These are phyloP conservation scores for Apophysomyces elegans DNA, from an alignment of 371 early-diverging fungal genomes.

Conservation along the genomic window DNA sequence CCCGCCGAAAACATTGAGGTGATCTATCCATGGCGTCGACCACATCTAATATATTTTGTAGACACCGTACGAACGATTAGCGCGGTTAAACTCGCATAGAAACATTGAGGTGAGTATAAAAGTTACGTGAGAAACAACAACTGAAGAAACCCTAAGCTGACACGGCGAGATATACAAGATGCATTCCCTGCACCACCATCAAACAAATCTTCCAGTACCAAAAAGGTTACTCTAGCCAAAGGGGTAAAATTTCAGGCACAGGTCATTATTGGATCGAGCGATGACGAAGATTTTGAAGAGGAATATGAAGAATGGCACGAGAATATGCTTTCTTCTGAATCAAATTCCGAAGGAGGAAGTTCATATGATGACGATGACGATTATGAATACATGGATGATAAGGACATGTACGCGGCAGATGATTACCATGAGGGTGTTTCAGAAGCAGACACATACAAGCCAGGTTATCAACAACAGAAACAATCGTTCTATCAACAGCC, in stretches of 20 bases:
- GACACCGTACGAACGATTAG: constrained; percentile 91
- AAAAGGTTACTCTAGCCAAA: constrained; percentile 49
- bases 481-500: constrained; percentile 10
- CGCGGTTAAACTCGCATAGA: constrained; percentile 86
- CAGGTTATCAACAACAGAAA: constrained; percentile 14
- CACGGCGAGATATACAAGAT: constrained; percentile 49
- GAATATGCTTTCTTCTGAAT: constrained; percentile 32
- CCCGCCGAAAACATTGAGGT: constrained; percentile 97
- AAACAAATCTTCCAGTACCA: constrained; percentile 31
- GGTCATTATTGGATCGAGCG: constrained; percentile 51
- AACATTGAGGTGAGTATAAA: constrained; percentile 63
- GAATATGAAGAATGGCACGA: constrained; percentile 54
- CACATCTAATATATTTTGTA: constrained; percentile 22
- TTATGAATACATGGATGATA: constrained; percentile 31
- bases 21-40: constrained; percentile 3
- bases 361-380: constrained; percentile 30
- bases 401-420: constrained; percentile 15
- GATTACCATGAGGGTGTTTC: neutral
- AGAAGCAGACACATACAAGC: constrained; percentile 5
- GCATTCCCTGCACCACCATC: constrained; percentile 51
- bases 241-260: constrained; percentile 56
- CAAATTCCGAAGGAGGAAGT: constrained; percentile 25
- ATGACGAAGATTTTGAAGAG: constrained; percentile 59
- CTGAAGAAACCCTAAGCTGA: constrained; percentile 24
- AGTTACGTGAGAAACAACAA: neutral